Conservation (phyloP, 768 basidiomycete species). For the Kwoniella shandongensis region DNA sequence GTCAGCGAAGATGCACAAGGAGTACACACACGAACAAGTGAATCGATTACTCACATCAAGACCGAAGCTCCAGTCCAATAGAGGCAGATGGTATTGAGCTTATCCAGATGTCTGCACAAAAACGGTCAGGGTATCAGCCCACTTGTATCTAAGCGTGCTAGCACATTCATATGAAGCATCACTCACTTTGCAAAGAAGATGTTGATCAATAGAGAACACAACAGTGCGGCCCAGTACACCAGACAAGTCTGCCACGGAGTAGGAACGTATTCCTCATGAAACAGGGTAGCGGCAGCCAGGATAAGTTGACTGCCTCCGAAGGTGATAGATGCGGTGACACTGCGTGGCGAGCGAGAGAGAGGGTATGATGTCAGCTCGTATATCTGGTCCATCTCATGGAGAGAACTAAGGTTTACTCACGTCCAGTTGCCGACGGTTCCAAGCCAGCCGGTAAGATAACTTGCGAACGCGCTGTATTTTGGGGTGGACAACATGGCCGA, state of each 20-base stretch:
- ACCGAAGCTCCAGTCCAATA: conserved; percentile 61
- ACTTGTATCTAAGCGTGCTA: too few species aligned
- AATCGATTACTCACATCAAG: conserved; percentile 58
- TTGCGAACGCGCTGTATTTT: conserved; percentile 59
- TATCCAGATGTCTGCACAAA: conserved; percentile 27
- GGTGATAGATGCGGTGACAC: conserved; percentile 64
- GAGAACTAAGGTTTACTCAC: conserved; percentile 22
- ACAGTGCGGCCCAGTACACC: conserved; percentile 62
- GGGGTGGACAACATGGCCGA: conserved; percentile 64
- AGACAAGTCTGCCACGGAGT: conserved; percentile 64
- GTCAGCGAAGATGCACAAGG: background rate
- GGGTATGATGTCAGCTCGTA: background rate
- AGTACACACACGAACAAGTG: conserved; percentile 2
- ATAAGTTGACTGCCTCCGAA: conserved; percentile 66
- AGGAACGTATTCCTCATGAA: conserved; percentile 62
- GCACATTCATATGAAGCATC: conserved; percentile 51
- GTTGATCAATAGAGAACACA: conserved; percentile 59
- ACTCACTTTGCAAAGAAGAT: conserved; percentile 62
- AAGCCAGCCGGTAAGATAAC: conserved; percentile 71
- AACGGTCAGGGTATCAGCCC: background rate
- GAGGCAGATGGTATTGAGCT: conserved; percentile 60
- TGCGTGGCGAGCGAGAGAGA: conserved; percentile 8
- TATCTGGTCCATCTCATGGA: background rate
- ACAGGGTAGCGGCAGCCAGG: conserved; percentile 64
- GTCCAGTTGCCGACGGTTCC: conserved; percentile 71